These are phyloP conservation scores for Tuber magnatum DNA, from an alignment of 495 filamentous ascomycete genomes.

Conservation along the genomic window DNA sequence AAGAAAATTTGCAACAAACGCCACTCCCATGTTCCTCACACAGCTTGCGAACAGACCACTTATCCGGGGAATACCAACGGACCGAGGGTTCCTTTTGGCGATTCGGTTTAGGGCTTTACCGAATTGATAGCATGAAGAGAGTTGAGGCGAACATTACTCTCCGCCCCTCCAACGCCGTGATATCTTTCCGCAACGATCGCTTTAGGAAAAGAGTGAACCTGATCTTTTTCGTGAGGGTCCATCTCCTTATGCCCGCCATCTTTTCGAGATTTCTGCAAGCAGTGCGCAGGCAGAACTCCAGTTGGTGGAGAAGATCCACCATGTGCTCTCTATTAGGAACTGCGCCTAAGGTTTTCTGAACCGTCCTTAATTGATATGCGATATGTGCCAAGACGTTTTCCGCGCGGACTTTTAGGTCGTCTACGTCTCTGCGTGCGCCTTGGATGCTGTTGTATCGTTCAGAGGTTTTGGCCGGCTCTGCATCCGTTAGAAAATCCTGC, in stretches of 20 bases:
- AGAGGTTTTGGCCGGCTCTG: slow-evolving; percentile 10
- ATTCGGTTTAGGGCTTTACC: slow-evolving; percentile 39
- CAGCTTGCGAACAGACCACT: no score
- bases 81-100: slow-evolving; percentile 4
- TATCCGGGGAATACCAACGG: slow-evolving; percentile 3
- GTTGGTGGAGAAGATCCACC: no score
- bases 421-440: slow-evolving; percentile 35
- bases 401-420: slow-evolving; percentile 41
- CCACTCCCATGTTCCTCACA: no score
- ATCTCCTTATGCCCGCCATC: no score
- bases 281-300: no score
- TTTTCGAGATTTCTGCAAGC: no score
- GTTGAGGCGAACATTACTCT: slow-evolving; percentile 41
- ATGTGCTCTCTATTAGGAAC: no score
- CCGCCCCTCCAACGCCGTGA: slow-evolving; percentile 45
- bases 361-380: slow-evolving; percentile 27
- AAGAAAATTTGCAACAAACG: no score
- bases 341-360: no score
- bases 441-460: slow-evolving; percentile 23
- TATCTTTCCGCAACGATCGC: slow-evolving; percentile 8
- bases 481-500: neutral
- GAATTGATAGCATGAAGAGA: slow-evolving; percentile 45
- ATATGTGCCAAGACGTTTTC: slow-evolving; percentile 42
- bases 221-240: no score
- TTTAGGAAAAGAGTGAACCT: no score